A percentile compares a stretch with the other conserved stretches of the same genome.
Conservation (phyloP, 164 flowering plant genomes). For the Cinnamomum chago region DNA sequence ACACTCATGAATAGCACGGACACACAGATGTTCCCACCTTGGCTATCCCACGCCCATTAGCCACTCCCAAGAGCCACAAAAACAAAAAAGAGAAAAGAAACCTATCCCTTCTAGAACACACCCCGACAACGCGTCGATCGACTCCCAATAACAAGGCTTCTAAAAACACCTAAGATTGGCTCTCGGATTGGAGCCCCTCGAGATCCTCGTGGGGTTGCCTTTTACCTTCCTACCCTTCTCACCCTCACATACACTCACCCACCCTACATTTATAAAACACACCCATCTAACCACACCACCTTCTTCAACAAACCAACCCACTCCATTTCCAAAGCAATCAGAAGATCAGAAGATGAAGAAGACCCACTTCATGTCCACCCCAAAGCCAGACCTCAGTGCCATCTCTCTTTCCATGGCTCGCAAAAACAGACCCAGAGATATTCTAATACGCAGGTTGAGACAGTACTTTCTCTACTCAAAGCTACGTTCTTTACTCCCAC, state of each 20-base stretch:
- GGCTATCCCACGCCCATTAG: too few species aligned
- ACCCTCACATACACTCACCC: background rate
- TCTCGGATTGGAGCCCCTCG: slow-evolving; percentile 9
- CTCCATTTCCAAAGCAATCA: background rate
- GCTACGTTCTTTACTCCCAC: slow-evolving; percentile 14
- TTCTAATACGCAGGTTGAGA: slow-evolving; percentile 7
- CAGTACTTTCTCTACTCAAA: slow-evolving; percentile 12
- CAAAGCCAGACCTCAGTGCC: background rate
- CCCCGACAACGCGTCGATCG: too few species aligned
- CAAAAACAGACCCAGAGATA: slow-evolving; percentile 13
- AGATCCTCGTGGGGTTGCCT: slow-evolving; percentile 20
- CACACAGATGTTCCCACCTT: too few species aligned
- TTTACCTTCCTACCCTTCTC: background rate
- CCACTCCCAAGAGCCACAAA: too few species aligned
- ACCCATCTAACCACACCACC: background rate
- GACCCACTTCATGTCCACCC: background rate
- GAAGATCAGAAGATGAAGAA: slow-evolving; percentile 5
- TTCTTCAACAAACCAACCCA: too few species aligned
- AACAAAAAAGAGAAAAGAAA: too few species aligned
- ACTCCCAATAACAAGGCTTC: too few species aligned
- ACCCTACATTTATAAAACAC: background rate
- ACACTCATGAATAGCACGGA: too few species aligned
- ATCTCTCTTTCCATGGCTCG: background rate
- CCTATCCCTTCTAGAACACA: too few species aligned
- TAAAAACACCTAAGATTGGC: too few species aligned